Conservation (phyloP, 495 filamentous ascomycete genomes). For the Trichoderma virens region DNA sequence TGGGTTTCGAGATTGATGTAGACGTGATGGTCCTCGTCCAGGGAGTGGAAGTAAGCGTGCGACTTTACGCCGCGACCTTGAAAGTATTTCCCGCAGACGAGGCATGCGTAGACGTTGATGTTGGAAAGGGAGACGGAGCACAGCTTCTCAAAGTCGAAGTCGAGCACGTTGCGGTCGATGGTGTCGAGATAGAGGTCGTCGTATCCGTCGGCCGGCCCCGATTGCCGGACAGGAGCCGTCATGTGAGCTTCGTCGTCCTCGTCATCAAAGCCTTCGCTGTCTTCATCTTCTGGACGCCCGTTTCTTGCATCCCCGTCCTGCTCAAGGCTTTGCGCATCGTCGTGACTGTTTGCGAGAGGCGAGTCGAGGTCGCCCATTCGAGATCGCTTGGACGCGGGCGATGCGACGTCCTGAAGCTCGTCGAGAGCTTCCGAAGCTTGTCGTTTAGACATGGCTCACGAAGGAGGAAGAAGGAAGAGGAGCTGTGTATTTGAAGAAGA, state of each 20-base stretch:
- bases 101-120: constrained; percentile 97
- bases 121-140: constrained; percentile 94
- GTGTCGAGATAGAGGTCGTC: constrained; percentile 96
- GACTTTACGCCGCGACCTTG: constrained; percentile 90
- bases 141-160: constrained; percentile 97
- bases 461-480: background rate
- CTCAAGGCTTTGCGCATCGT: constrained; percentile 20
- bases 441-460: constrained; percentile 59
- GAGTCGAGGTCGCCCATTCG: constrained; percentile 51
- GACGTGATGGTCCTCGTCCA: constrained; percentile 92
- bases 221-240: constrained; percentile 52
- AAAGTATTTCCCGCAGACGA: constrained; percentile 97
- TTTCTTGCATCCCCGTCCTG: constrained; percentile 18
- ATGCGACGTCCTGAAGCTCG: constrained; percentile 46
- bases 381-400: constrained; percentile 70
- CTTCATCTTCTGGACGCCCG: constrained; percentile 28
- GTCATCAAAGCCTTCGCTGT: constrained; percentile 35
- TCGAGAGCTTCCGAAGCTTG: constrained; percentile 72
- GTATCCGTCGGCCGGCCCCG: constrained; percentile 78
- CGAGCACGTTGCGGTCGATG: constrained; percentile 78
- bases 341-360: constrained; percentile 23
- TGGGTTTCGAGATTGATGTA: constrained; percentile 96
- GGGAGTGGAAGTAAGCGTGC: constrained; percentile 94
- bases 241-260: constrained; percentile 31
- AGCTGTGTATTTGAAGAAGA: background rate